Conservation (phyloP, 495 filamentous ascomycete genomes). For the Talaromyces adpressus region DNA sequence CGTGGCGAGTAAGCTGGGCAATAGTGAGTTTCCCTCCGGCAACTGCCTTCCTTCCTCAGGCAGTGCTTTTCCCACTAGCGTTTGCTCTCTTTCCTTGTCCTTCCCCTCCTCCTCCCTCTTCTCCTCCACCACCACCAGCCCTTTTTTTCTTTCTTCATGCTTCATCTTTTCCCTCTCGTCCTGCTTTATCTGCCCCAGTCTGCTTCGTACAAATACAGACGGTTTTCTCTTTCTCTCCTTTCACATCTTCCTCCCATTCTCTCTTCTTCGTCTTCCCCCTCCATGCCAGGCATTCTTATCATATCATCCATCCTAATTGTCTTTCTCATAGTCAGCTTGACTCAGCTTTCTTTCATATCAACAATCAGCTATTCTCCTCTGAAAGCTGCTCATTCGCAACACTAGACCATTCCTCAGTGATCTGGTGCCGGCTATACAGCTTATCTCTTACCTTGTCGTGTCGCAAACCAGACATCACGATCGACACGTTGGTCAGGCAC, state of each 20-base stretch:
- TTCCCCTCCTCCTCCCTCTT: not conserved
- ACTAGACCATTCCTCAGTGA: not conserved
- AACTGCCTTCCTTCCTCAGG: not conserved
- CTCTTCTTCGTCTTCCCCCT: not conserved
- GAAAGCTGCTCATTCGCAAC: not conserved
- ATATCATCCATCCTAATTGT: not conserved
- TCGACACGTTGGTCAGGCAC: not conserved
- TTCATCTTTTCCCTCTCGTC: slow-evolving; percentile 3
- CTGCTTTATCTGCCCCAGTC: slow-evolving; percentile 12
- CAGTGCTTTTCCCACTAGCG: not conserved
- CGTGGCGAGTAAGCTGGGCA: not conserved
- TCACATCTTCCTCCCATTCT: slow-evolving; percentile 7
- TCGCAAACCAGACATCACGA: not conserved
- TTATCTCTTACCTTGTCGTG: not conserved
- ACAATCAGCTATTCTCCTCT: not conserved
- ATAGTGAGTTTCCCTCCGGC: not conserved
- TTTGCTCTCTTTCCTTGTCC: not conserved
- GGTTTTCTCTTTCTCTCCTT: not conserved
- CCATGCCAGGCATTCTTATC: not conserved
- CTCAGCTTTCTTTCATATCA: not conserved
- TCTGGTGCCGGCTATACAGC: not conserved
- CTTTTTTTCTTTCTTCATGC: not conserved
- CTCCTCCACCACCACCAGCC: not conserved
- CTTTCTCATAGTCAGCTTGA: not conserved
- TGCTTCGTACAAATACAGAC: slow-evolving; percentile 9